Evolutionary conservation across 2,329 filamentous ascomycete species (phyloP).

Genomic region (Pseudocercospora cruenta): DNA sequence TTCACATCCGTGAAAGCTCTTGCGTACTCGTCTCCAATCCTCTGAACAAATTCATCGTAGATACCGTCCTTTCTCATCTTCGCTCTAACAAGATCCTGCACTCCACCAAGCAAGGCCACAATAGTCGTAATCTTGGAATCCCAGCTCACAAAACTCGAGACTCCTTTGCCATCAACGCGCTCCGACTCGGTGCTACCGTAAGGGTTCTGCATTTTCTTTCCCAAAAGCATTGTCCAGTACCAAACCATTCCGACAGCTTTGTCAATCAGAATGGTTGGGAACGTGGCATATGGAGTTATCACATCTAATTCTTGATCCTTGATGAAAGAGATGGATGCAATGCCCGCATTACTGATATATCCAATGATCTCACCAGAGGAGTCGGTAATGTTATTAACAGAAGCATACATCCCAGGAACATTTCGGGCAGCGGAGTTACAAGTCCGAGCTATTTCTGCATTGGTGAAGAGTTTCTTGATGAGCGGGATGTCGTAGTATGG

Average conservation of each 20-base stretch:
- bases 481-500: slow-evolving; percentile 50
- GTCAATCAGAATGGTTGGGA: slow-evolving; percentile 46
- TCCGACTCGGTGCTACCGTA: slow-evolving; percentile 48
- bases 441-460: slow-evolving; percentile 47
- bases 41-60: not conserved
- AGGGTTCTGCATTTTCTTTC: slow-evolving; percentile 52
- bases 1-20: not conserved
- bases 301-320: slow-evolving; percentile 48
- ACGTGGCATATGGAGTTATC: slow-evolving; percentile 47
- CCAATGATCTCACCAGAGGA: slow-evolving; percentile 43
- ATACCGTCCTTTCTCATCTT: not conserved
- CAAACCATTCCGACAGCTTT: slow-evolving; percentile 47
- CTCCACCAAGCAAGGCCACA: slow-evolving; percentile 45
- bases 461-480: slow-evolving; percentile 46
- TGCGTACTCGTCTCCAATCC: not conserved
- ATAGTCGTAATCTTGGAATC: slow-evolving; percentile 51
- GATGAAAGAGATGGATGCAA: slow-evolving; percentile 42
- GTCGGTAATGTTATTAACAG: slow-evolving; percentile 49
- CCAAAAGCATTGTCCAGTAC: slow-evolving; percentile 48
- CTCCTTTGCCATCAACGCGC: slow-evolving; percentile 44
- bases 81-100: slow-evolving; percentile 40
- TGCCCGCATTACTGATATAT: slow-evolving; percentile 47
- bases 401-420: slow-evolving; percentile 48
- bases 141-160: slow-evolving; percentile 49
- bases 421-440: slow-evolving; percentile 48